Conservation (phyloP, 352 stramenopile genomes). For the Globisporangium cystogenes region DNA sequence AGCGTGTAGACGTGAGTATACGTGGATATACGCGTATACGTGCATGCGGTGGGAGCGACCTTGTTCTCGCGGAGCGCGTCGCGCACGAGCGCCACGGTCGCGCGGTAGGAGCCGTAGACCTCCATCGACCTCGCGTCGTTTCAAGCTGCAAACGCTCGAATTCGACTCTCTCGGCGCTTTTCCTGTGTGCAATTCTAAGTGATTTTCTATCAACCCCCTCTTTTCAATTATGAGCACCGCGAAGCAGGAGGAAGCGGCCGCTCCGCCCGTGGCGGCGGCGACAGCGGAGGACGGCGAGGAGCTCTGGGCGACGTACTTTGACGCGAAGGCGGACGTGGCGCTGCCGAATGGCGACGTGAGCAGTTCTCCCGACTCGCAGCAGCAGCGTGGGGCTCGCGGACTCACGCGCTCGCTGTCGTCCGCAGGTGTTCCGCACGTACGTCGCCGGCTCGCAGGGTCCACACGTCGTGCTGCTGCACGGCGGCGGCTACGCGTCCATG, state of each 20-base stretch:
- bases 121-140: constrained; percentile 30
- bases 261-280: too few species aligned
- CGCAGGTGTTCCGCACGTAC: constrained; percentile 79
- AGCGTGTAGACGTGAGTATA: too few species aligned
- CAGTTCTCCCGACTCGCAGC: neutral
- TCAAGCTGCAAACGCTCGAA: neutral
- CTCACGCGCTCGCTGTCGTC: neutral
- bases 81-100: constrained; percentile 53
- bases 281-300: neutral
- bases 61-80: constrained; percentile 60
- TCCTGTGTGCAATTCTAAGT: too few species aligned
- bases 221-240: too few species aligned
- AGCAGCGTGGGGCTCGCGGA: neutral
- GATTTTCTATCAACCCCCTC: too few species aligned
- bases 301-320: constrained; percentile 70
- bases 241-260: too few species aligned
- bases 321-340: constrained; percentile 53
- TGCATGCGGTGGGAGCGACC: constrained; percentile 22
- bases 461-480: constrained; percentile 79
- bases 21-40: neutral
- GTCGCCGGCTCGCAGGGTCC: constrained; percentile 54
- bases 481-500: constrained; percentile 82
- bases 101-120: constrained; percentile 38
- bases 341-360: constrained; percentile 63
- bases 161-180: too few species aligned